Evolutionary conservation across 1,284 basidiomycete genomes (phyloP), one percentile per base, ranked within the genome.

Genomic region (Cutaneotrichosporon daszewskae): DNA sequence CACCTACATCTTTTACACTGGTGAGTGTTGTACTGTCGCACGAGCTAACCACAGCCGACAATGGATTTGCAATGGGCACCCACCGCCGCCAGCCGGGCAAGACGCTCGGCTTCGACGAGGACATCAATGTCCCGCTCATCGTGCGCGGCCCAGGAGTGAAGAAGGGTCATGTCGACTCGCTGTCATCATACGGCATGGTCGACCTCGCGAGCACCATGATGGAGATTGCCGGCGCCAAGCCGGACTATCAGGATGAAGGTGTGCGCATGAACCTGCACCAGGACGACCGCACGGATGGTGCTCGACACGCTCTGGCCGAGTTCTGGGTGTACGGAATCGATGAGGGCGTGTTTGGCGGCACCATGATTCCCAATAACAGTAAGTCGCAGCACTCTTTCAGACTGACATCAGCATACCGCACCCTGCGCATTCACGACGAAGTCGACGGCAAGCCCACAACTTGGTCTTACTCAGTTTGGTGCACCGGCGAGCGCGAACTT

Each of bases 401-500:
- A n/a, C 23, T 42, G 22, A 36, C 34, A 16, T n/a, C 14, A 55
- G 50, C 59, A 1, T 66, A 66, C 39, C 59, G 64, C 13, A 58
- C 57, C 4, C 39, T 67, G 7, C 59, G 64, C 4, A 48, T 62
- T 5, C 54, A 59, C 10, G 53, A 59, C 50, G 49, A 51, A 18
- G 35, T 38, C 19, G 40, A 37, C 22, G 43, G 19, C 9, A 17
- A 43, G 13, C 23, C 37, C 6, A 25, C 24, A n/a, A 52, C 50
- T 7, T 60, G 41, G 37, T 54, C 49, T 5, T 67, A 65, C 47
- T 53, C 56, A 0, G 65, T 65, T 18, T 67, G 65, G 65, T 67
- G 65, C 45, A 65, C 63, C 0, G 63, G 65, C 28, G 65, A 67
- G 37, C 55, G 59, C n/a, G 65, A 67, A 50, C 54, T 67, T 29